Conservation (phyloP, 345 rosid genomes). For the Camelina laxa region DNA sequence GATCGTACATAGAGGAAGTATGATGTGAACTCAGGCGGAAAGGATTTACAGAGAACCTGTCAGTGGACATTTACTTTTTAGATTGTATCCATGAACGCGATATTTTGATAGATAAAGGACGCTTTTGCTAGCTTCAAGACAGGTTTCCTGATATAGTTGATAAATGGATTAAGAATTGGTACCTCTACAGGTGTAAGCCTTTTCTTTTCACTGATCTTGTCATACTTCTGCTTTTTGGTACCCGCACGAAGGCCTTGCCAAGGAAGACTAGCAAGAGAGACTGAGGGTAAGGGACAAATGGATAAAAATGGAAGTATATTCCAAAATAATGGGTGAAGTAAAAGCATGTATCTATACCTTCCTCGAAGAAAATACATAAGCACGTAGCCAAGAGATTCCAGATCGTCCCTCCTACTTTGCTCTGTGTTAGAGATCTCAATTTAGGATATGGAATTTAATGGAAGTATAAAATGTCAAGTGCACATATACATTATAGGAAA, state of each 20-base stretch:
- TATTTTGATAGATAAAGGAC: conserved; percentile 1
- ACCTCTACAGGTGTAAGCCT: conserved; percentile 94
- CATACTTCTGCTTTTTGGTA: conserved; percentile 98
- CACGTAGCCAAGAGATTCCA: conserved; percentile 98
- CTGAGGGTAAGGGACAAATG: conserved; percentile 22
- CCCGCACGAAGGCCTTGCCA: conserved; percentile 99
- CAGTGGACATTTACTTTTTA: not conserved
- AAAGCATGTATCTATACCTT: conserved; percentile 55
- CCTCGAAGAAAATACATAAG: conserved; percentile 98
- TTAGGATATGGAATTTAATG: conserved; percentile 11
- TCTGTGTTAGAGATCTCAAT: conserved; percentile 49
- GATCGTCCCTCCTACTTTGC: conserved; percentile 99
- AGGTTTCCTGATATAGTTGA: not conserved
- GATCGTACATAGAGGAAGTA: conserved; percentile 95
- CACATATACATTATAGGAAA: not conserved
- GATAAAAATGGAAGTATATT: conserved; percentile 10
- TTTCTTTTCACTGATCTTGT: conserved; percentile 96
- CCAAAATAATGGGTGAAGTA: not conserved
- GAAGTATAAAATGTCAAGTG: conserved; percentile 5
- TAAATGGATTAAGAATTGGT: conserved; percentile 15
- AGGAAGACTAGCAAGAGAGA: conserved; percentile 73
- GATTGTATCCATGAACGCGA: not conserved
- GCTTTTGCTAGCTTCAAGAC: conserved; percentile 15
- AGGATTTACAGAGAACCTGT: conserved; percentile 94
- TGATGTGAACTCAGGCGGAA: conserved; percentile 90